Evolutionary conservation across 2,329 filamentous ascomycete genomes (phyloP), one percentile per base, ranked within the genome.

Genomic region (Colletotrichum sp.): DNA sequence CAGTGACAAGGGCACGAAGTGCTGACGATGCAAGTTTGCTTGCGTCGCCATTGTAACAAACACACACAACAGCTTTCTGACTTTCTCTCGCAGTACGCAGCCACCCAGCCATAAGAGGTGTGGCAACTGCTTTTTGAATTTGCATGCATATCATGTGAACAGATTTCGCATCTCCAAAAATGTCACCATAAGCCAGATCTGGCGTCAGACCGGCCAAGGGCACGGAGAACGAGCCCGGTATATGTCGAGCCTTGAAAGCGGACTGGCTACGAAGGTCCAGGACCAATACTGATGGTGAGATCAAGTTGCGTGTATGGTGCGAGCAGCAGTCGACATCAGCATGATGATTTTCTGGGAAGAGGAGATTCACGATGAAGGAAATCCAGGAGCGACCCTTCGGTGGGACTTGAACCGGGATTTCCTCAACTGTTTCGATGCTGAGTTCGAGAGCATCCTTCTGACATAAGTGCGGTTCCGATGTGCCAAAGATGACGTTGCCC

Each of bases 401-500:
- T 61, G 30, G 28, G 1, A 2, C 63, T 22, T 30, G 68, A 25
- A n/a, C 15, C 4, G 5, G 16, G n/a, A 32, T 52, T 19, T 16
- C 8, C n/a, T 48, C 61, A 8, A 30, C n/a, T 1, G 30, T 61
- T 16, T 16, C 61, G 6, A 39, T 28, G n/a, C 8, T 44, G n/a
- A 13, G 0, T 7, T 39, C 3, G 67, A 48, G 39, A 48, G 39
- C 9, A 48, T 48, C 2, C 2, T 68, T 19, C 15, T 39, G 8
- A 4, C 6, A 4, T 19, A 8, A 15, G 5, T 48, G 59, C 7
- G 5, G 13, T 11, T 25, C 11, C 2, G 34, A 19, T 2, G 48
- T 44, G 6, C 75, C 77, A 19, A 78, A 77, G 11, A 80, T 78
- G 1, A 77, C 63, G 22, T 61, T 66, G 1, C 70, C 72, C 2